Base-by-base conservation (phyloP, 768 basidiomycete genomes). In the Rhizopogon vinicolor region DNA sequence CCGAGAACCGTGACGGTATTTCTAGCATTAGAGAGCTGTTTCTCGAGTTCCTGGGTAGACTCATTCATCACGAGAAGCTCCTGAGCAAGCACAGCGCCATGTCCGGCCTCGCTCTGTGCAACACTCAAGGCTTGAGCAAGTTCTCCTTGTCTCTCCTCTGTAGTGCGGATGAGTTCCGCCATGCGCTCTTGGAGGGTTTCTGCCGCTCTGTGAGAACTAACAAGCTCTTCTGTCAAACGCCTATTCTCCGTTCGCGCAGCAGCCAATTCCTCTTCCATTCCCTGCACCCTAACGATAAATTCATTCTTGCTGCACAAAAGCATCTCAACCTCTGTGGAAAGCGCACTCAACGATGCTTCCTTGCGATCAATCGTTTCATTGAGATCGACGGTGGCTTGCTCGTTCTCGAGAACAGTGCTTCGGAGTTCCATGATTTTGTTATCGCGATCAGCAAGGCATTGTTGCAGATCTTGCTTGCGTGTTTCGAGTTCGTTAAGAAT, bases 251-350 rank as follows among this genome's bases (percentile, higher is more conserved):
- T n/a, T 25, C 19, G 48, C 9, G 35, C 19, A 37, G 35, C 35
- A 10, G 14, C 16, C 8, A 49, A 16, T 49, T 49, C 35, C 9
- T 49, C 35, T 35, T 49, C 35, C 35, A 49, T 35, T 37, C 35
- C 35, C 2, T 25, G 48, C 14, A 37, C 14, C 35, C 14, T 0
- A 8, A 19, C 19, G 19, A 33, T 16, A 22, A 25, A 25, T 5
- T 37, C 48, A 37, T 37, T 67, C 62, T 28, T 62, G 60, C 12
- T 48, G 54, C 22, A 60, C 55, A 25, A 65, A 57, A 72, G 57
- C 14, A 28, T 52, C 44, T 60, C 62, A 33, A 71, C 57, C 55
- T 61, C 67, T 33, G 55, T 43, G 58, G 63, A 63, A 55, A 67
- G 67, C 51, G 64, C 65, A 13, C 60, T 57, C 45, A 73, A 44